These are phyloP conservation scores for Rhodotorula sp. DNA, from an alignment of 1,284 basidiomycete genomes.

Conservation along the genomic window DNA sequence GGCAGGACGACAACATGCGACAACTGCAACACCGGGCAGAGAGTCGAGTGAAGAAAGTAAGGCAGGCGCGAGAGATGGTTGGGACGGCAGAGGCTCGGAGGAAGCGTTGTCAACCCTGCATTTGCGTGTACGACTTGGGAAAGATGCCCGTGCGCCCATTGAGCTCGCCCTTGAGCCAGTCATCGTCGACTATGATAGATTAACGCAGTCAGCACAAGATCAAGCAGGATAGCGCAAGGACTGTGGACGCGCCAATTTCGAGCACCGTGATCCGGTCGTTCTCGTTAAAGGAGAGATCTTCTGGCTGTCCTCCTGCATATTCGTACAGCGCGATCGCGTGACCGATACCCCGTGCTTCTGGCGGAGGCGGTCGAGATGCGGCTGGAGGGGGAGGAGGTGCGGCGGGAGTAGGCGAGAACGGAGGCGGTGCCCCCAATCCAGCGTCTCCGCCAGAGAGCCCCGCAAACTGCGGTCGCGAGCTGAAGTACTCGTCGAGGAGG, in stretches of 20 bases:
- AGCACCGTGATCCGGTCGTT: constrained; percentile 26
- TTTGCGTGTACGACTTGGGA: constrained; percentile 23
- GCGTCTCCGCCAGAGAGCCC: constrained; percentile 8
- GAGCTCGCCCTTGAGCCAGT: constrained; percentile 28
- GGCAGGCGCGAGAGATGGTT: too few relatives aligned
- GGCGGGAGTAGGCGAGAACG: not conserved
- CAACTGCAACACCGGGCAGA: too few relatives aligned
- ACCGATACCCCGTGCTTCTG: constrained; percentile 2
- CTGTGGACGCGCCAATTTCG: constrained; percentile 24
- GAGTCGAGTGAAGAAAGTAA: too few relatives aligned
- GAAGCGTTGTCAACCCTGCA: not conserved
- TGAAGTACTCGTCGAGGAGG: constrained; percentile 41
- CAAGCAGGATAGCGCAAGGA: not conserved
- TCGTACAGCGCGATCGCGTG: constrained; percentile 34
- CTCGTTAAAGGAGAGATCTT: constrained; percentile 34
- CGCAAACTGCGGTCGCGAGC: constrained; percentile 27
- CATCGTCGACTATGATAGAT: constrained; percentile 11
- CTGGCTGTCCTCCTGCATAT: constrained; percentile 8
- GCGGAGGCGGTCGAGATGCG: constrained; percentile 3
- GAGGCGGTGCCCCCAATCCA: not conserved
- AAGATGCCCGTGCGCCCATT: constrained; percentile 24
- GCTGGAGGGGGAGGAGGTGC: constrained; percentile 5
- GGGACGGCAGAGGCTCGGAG: too few relatives aligned
- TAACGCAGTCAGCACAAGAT: not conserved
- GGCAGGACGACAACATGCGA: too few relatives aligned